Base-by-base conservation (phyloP, 768 basidiomycete species). In the Dioszegia crocea region DNA sequence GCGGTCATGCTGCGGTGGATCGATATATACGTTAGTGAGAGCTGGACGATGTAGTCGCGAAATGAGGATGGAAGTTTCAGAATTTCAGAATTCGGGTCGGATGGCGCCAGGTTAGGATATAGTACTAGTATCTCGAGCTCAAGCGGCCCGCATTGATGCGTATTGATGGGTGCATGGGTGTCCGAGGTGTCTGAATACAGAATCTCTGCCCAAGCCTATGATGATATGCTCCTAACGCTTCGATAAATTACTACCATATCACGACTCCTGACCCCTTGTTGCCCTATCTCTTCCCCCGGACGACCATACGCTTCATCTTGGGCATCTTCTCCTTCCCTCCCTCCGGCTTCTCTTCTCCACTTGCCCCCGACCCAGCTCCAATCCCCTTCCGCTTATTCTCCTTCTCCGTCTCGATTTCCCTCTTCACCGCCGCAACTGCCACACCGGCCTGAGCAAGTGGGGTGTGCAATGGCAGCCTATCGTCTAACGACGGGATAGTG, bases 381-480 rank as follows among this genome's bases (percentile, higher is more conserved):
- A 51, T 74, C 61, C 14, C 80, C 76, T 41, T 79, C 77, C 48
- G 81, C 82, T 67, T 71, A 17, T 65, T 63, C 57, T 77, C 76
- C 56, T 73, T 73, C 56, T 86, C 84, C 57, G 78, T 79, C 30
- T 82, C 88, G 84, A 91, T 85, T 0, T 89, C 90, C 0, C 89
- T 88, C 76, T 91, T 91, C 38, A 92, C 83, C 0, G 89, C 84
- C 38, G 91, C 87, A 33, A 94, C 80, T 31, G 92, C 82, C 43
- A 91, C 83, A 5, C 89, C 89, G 0, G 85, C 82, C 33, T 86
- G 83, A 9, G 90, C 78, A 9, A 86, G 83, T 8, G 90, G 91
- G 1, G 88, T 89, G 68, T 90, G 89, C 2, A 85, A 81, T 8
- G 89, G 89, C 19, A 91, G 81, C 33, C 92, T 83, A 64, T 80